phyloP scores from a whole-genome alignment of 495 filamentous ascomycete species.

The Aspergillus conjunctus region DNA sequence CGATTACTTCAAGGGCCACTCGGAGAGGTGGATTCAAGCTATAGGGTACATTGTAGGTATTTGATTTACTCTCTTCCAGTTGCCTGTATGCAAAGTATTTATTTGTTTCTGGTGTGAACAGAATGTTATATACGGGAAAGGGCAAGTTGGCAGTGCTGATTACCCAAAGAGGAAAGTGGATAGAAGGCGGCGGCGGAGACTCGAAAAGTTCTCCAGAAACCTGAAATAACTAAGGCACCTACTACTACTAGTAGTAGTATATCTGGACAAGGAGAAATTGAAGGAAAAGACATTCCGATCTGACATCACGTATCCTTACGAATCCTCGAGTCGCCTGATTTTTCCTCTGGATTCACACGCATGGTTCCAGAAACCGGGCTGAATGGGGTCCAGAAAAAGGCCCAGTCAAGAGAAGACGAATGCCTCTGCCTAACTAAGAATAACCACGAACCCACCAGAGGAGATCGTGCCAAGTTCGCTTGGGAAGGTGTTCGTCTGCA shows the following conservation, averaged over 20 bases:
- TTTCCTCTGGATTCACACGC: not conserved
- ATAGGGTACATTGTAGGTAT: too few relatives aligned
- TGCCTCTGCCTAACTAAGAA: conserved; percentile 25
- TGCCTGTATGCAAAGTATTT: too few relatives aligned
- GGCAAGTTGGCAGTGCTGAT: too few relatives aligned
- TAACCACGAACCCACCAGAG: conserved; percentile 17
- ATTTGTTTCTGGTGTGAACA: too few relatives aligned
- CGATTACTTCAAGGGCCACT: not conserved
- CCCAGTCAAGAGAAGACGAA: conserved; percentile 18
- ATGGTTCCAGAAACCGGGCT: not conserved
- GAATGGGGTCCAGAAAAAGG: conserved; percentile 4
- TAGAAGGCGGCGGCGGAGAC: not conserved
- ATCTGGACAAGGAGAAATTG: too few relatives aligned
- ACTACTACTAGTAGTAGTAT: too few relatives aligned
- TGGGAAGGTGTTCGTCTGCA: not conserved
- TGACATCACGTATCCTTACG: not conserved
- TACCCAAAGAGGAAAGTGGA: not conserved
- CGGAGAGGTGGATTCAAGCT: too few relatives aligned
- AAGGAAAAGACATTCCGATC: not conserved
- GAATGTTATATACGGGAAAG: too few relatives aligned
- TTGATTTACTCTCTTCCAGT: too few relatives aligned
- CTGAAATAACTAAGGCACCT: not conserved
- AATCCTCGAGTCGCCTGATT: not conserved
- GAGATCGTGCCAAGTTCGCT: not conserved
- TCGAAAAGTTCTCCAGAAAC: conserved; percentile 1